Evolutionary conservation across 2,329 filamentous ascomycete species (phyloP), one percentile per base, ranked within the genome.

Genomic region (Colletotrichum tanaceti): DNA sequence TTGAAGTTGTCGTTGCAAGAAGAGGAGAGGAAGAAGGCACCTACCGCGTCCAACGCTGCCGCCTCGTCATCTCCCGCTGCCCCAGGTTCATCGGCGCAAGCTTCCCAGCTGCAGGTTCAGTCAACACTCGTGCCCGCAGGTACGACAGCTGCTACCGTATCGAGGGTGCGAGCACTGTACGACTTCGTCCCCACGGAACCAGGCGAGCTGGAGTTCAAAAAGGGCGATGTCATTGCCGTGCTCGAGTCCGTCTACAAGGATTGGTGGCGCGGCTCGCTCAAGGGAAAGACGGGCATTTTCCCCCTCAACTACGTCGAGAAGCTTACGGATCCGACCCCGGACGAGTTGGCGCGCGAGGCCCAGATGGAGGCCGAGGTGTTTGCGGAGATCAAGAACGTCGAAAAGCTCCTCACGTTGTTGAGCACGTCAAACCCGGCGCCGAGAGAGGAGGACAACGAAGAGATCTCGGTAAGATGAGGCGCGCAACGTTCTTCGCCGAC

Each of bases 301-400:
- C 96, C 96, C 7, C 87, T 99, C 72, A 99, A 99, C 82, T 99
- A 99, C 76, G 96, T 99, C 18, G 96, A 99, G 82, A 99, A 99
- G 80, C 84, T 99, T 72, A 90, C 94, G 63, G 96, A 99, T 76
- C 96, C 96, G 5, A 98, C 96, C 0, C 90, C 91, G 20, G 95
- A 98, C 73, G 96, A 99, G 84, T 81, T 99, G 73, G 94, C 98
- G 80, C 89, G 93, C 65, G 96, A 99, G 82, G 95, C 96, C 3
- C 93, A 97, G 77, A 98, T 97, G 91, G 96, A 99, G 80, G 85
- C 86, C 9, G 87, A 89, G 78, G 87, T 89, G 38, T 89, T 89
- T 78, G 86, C 86, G 5, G 87, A 89, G 79, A 89, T 89, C 73
- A 89, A 88, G 79, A 89, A 88, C 68, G 85, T 88, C 16, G 86